Base-by-base conservation (phyloP, 1,284 basidiomycete genomes). In the Trametes polyzona region DNA sequence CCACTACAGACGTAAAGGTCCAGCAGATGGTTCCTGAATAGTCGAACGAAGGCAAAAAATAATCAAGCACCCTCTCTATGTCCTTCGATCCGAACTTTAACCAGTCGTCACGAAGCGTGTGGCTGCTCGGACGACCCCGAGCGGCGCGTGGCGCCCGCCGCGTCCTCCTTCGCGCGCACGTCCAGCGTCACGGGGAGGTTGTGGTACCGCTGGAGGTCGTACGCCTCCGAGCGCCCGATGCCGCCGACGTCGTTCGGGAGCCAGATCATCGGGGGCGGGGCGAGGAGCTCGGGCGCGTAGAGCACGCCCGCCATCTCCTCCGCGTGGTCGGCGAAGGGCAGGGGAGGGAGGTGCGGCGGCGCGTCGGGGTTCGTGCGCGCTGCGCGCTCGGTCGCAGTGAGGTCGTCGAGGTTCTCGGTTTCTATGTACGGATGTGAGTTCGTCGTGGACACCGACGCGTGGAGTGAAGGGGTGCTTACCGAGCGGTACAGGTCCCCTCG, bases 281-380 rank as follows among this genome's bases (percentile, higher is more conserved):
- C 87, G 56, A 91, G 80, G 36, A 93, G 77, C 69, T 91, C 90
- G 2, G 90, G 88, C 2, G 91, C 88, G 69, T 93, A 93, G 37
- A 94, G 74, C 58, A 93, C 84, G 4, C 86, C 83, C 8, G 83
- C 79, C 81, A 88, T 86, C 63, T 90, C 87, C 66, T 88, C 85
- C 16, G 86, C 86, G 59, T 88, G 87, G 69, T 88, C 88, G 0
- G 82, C 78, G 65, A 90, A 90, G 2, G 87, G 74, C 26, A 90
- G 71, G 5, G 84, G 78, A 16, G 88, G 88, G 2, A 92, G 78
- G 65, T 83, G 86, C 5, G 89, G 88, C 40, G 88, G 87, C 19
- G 90, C 88, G 69, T 88, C 84, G 16, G 88, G 88, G 64, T 90
- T 85, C 30, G 89, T 90, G 51, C 88, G 83, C 10, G 87, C 88